A percentile compares a stretch with the other conserved stretches of the same genome.
These are phyloP conservation scores for Haematococcus lacustris DNA, from an alignment of 139 green algal genomes.

Conservation along the genomic window DNA sequence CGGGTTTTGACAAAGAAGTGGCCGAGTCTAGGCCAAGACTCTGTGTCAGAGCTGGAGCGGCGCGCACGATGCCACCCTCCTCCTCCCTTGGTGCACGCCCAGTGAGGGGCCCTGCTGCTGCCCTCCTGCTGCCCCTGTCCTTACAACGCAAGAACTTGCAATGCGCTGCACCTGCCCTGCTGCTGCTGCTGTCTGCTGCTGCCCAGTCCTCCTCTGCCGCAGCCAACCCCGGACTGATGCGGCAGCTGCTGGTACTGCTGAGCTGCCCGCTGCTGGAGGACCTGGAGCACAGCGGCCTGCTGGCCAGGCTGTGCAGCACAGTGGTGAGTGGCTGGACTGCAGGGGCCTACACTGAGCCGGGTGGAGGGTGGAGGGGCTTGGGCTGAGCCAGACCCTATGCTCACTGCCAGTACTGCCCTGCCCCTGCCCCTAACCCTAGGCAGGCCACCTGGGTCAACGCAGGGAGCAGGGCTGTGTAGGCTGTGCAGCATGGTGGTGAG, in stretches of 20 bases:
- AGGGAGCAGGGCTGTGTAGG: too few species aligned
- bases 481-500: not conserved
- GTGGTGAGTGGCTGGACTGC: not conserved
- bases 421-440: too few species aligned
- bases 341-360: not conserved
- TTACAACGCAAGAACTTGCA: not conserved
- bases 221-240: constrained; percentile 19
- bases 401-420: too few species aligned
- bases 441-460: too few species aligned
- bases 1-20: too few species aligned
- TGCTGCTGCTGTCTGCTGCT: too few species aligned
- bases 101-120: not conserved
- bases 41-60: not conserved
- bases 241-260: constrained; percentile 26
- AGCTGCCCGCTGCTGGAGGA: constrained; percentile 27
- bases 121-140: not conserved
- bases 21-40: too few species aligned
- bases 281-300: constrained; percentile 19
- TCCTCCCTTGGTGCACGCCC: not conserved
- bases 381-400: too few species aligned
- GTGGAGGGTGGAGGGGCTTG: too few species aligned
- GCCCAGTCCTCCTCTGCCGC: constrained; percentile 4
- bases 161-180: not conserved
- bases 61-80: not conserved
- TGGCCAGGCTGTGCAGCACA: constrained; percentile 3